Percentiles rank a stretch among this genome's conserved stretches.
phyloP scores from a whole-genome alignment of 352 stramenopile genomes.

The Thraustochytrium sp. region DNA sequence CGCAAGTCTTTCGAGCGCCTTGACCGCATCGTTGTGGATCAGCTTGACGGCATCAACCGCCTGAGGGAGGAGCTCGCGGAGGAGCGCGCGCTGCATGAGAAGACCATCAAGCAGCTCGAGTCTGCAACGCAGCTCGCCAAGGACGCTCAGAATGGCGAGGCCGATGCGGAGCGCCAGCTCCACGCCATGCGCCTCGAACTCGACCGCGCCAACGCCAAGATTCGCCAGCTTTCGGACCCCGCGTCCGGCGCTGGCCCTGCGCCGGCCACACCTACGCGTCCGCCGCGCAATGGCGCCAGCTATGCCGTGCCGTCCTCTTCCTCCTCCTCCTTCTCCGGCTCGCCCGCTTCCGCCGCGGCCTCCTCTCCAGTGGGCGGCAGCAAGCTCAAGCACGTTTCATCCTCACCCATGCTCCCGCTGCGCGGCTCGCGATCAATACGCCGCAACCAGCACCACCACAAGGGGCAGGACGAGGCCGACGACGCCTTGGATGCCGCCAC shows the following conservation, averaged over 20 bases:
- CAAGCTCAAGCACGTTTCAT: background rate
- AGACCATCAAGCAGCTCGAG: constrained; percentile 37
- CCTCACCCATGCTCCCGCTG: background rate
- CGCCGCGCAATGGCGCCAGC: no score
- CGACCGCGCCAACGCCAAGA: background rate
- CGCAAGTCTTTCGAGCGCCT: constrained; percentile 36
- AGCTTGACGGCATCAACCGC: background rate
- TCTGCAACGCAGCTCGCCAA: constrained; percentile 35
- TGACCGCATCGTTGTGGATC: constrained; percentile 27
- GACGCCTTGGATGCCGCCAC: background rate
- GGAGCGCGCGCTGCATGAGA: constrained; percentile 29
- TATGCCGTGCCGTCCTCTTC: no score
- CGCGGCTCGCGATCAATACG: background rate
- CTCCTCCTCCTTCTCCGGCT: no score
- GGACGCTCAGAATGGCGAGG: constrained; percentile 27
- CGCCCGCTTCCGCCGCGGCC: no score
- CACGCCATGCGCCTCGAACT: background rate
- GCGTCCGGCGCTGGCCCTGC: background rate
- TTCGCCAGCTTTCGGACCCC: background rate
- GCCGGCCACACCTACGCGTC: background rate
- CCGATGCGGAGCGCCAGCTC: constrained; percentile 35
- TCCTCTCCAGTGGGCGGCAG: background rate
- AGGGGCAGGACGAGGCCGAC: background rate
- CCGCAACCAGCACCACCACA: background rate
- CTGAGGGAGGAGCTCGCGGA: constrained; percentile 36